These are phyloP conservation scores for Saccharomycopsis sp. DNA, from an alignment of 805 yeast species.

Conservation along the genomic window DNA sequence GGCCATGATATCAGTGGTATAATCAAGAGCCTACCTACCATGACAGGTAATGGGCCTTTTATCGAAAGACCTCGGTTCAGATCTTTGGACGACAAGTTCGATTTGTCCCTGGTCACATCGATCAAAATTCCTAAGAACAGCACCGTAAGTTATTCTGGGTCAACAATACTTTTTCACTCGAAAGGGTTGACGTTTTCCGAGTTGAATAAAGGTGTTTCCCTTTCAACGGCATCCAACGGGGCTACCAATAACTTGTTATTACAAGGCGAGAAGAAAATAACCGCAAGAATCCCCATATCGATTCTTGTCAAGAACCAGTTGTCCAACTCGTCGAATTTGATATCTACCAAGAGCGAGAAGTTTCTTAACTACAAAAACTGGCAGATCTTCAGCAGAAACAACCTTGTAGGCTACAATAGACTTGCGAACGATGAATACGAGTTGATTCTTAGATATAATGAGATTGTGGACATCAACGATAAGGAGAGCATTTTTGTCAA, in stretches of 20 bases:
- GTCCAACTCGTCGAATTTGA: constrained; percentile 2
- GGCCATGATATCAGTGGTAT: constrained; percentile 5
- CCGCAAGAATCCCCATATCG: background rate
- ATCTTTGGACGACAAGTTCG: background rate
- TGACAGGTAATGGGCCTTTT: constrained; percentile 20
- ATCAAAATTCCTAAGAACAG: background rate
- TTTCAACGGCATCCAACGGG: background rate
- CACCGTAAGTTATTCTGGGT: background rate
- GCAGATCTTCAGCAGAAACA: constrained; percentile 5
- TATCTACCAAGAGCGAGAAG: background rate
- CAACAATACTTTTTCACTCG: background rate
- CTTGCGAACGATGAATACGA: background rate
- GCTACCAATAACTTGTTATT: background rate
- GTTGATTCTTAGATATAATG: constrained; percentile 4
- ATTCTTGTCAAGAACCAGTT: constrained; percentile 2
- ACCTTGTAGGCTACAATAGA: constrained; percentile 5
- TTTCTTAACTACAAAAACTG: constrained; percentile 1
- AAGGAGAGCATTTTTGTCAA: constrained; percentile 5
- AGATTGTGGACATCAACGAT: background rate
- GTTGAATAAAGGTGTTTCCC: background rate
- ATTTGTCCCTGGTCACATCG: background rate
- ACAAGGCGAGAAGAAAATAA: background rate
- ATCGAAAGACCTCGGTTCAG: constrained; percentile 2
- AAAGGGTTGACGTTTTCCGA: background rate
- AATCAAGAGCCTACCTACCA: constrained; percentile 11